Percentiles rank a stretch among this genome's conserved stretches.
Evolutionary conservation across 164 flowering plant species (phyloP).

Genomic region (Tetrastigma voinierianum): DNA sequence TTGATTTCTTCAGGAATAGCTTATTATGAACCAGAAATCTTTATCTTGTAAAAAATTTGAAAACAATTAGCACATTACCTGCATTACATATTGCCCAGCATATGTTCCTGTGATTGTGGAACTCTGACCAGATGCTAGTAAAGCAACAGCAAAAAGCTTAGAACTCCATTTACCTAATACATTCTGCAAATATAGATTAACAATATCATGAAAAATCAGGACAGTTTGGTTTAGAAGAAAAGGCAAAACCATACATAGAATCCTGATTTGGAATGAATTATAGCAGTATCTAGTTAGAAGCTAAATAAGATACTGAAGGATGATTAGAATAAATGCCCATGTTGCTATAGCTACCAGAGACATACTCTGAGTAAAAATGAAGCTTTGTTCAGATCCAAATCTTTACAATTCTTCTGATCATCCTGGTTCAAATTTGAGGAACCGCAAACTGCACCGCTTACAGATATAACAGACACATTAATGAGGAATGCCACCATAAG

Average conservation of each 20-base stretch:
- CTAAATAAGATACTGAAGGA: too few species aligned
- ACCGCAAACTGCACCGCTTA: conserved; percentile 84
- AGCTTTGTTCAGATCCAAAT: conserved; percentile 79
- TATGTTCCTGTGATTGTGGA: conserved; percentile 97
- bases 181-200: conserved; percentile 60
- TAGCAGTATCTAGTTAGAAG: too few species aligned
- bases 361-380: conserved; percentile 78
- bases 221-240: too few species aligned
- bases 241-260: too few species aligned
- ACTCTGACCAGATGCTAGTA: conserved; percentile 97
- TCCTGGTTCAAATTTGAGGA: conserved; percentile 52
- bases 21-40: too few species aligned
- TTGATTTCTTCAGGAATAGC: too few species aligned
- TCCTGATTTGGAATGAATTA: too few species aligned
- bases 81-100: conserved; percentile 97
- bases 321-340: too few species aligned
- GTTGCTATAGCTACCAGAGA: too few species aligned
- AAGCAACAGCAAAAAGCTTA: conserved; percentile 87
- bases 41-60: too few species aligned
- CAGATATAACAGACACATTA: conserved; percentile 75
- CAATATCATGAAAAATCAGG: too few species aligned
- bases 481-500: conserved; percentile 80
- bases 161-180: conserved; percentile 94
- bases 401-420: conserved; percentile 55
- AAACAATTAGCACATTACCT: conserved; percentile 20